Base-by-base conservation (phyloP, 805 yeast genomes). In the Nakazawaea molendinolei region DNA sequence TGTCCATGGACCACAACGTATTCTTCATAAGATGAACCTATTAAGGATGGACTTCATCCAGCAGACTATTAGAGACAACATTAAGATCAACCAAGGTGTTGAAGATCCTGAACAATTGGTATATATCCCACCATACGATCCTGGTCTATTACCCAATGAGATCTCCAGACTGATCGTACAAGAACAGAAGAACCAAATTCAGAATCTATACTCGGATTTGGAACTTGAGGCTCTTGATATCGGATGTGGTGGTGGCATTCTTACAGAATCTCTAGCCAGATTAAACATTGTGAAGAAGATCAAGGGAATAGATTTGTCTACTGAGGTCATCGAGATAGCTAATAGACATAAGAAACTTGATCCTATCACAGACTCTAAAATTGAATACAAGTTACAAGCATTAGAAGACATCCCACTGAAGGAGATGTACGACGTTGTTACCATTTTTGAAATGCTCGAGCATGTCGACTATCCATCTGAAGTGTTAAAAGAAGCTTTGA, bases 241-340 rank as follows among this genome's bases (percentile, higher is more conserved):
- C 36, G 99, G 99, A 1, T 92, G 98, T 56, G 99, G 99, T 14
- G 99, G 98, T n/a, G 99, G 98, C 0, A 79, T 92, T 18, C 61
- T 92, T 14, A 65, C 89, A 5, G 99, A 92, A 53, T 79, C 90
- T 0, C 57, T 92, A 51, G 96, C 95, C 0, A 65, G 99, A 45
- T 60, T 84, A 47, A 70, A 71, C 4, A 71, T 71, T 40, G 74
- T 86, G 4, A 53, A 65, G 8, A 52, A 62, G 1, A 96, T 92
- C 5, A 67, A 63, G 33, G 99, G 95, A 2, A 73, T 90, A 29
- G 99, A 92, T 58, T 67, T 90, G 50, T 83, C 97, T 0, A 67
- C 71, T 0, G 95, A 86, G 28, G 95, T 89, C 6, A 52, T 92
- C 13, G 71, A 70, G 36, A 92, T 87, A 3, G 98, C 98, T 2